Evolutionary conservation across 176 grass and related monocot species (phyloP).

Genomic region (Oryza nivara): DNA sequence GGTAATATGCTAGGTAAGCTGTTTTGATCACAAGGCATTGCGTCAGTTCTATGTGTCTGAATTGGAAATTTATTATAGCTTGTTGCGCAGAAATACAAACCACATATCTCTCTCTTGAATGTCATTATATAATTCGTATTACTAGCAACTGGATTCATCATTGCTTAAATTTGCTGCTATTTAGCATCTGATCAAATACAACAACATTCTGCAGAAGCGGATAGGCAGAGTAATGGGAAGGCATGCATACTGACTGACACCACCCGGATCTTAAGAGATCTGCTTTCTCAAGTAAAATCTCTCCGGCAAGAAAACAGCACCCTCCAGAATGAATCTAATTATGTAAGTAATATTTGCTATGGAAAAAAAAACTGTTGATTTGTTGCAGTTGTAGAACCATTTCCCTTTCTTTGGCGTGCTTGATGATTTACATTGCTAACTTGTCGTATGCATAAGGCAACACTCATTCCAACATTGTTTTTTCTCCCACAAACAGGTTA

Average conservation of each 20-base stretch:
- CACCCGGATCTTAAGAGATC: conserved; percentile 64
- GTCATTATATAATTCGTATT: background rate
- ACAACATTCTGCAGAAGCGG: conserved; percentile 61
- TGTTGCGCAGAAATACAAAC: background rate
- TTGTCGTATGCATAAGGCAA: background rate
- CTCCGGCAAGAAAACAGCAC: conserved; percentile 67
- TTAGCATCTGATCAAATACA: conserved; percentile 15
- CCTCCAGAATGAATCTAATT: conserved; percentile 80
- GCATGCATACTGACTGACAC: conserved; percentile 74
- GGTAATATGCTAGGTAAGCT: conserved; percentile 66
- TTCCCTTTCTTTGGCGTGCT: background rate
- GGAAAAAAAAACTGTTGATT: background rate
- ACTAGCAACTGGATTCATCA: background rate
- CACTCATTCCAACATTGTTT: background rate
- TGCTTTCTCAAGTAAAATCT: conserved; percentile 66
- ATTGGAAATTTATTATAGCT: background rate
- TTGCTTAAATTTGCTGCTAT: background rate
- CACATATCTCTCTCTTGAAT: background rate
- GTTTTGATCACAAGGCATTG: background rate
- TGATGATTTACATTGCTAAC: background rate
- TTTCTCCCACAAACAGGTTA: conserved; percentile 48
- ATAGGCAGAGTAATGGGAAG: conserved; percentile 81
- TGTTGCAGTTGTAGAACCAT: background rate
- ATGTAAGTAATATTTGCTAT: conserved; percentile 58
- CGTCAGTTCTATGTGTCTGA: background rate